Base-by-base conservation (phyloP, 2,329 filamentous ascomycete genomes). In the Drechslerella coelobrocha region DNA sequence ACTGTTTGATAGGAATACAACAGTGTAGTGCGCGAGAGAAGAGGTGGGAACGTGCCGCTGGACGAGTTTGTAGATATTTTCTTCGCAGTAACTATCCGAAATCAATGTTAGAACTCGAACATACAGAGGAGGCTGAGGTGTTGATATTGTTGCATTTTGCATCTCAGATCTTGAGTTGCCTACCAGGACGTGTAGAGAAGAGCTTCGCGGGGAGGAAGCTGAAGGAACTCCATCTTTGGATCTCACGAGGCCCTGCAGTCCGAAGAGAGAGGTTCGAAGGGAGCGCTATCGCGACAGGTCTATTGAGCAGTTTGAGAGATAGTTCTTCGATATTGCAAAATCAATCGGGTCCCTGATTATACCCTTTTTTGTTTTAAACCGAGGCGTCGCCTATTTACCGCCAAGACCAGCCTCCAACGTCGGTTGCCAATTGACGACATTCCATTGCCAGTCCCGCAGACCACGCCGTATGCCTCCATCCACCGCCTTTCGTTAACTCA, bases 11-110 rank as follows among this genome's bases (percentile, higher is more conserved):
- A 75, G 73, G 27, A 75, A 75, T 23, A 74, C 61, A 52, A 75
- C 73, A 24, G 61, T 73, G 21, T 69, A 75, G 45, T 68, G 21
- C 21, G 55, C 62, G 12, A 62, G 45, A 19, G 68, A 65, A 8
- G 47, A 43, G 10, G 59, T 23, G 41, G 62, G 37, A 26, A 75
- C 48, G 45, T 74, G 59, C 23, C 66, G 61, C 23, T 73, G 55
- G 24, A 75, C 31, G 26, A 75, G 60, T 39, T 72, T 72, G 60
- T 75, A 74, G 31, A 75, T 74, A 24, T 75, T 75, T 56, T 75
- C 74, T 43, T 75, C 74, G 45, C 74, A 75, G 29, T 75, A 75
- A 43, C 74, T 75, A 24, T 7, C 2, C 1, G 4, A 14, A 10
- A n/a, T 5, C 23, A 31, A 51, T 24, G 21, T 41, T 8, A 50